Conservation (phyloP, 805 yeast species). For the Saccharomycopsis sp. region DNA sequence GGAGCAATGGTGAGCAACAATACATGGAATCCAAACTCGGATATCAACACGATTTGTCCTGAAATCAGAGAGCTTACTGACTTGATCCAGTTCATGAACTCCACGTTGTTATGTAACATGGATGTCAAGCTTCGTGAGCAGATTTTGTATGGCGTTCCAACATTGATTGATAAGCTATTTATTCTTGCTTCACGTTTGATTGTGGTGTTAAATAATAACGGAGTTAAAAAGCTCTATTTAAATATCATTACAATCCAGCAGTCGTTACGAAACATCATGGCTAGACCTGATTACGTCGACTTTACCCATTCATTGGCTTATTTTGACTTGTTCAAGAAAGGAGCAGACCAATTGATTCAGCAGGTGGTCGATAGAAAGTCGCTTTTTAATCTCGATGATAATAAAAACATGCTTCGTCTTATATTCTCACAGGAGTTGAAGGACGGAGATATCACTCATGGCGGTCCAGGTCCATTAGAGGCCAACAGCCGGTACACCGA, state of each 20-base stretch:
- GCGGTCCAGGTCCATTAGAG: neutral
- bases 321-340: slow-evolving; percentile 47
- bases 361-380: slow-evolving; percentile 30
- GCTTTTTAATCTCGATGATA: slow-evolving; percentile 39
- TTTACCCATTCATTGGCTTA: slow-evolving; percentile 48
- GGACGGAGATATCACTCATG: neutral
- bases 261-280: slow-evolving; percentile 52
- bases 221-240: slow-evolving; percentile 50
- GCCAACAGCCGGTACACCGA: neutral
- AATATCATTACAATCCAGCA: slow-evolving; percentile 66
- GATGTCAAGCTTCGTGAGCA: slow-evolving; percentile 26
- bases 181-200: slow-evolving; percentile 48
- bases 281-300: slow-evolving; percentile 45
- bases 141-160: slow-evolving; percentile 43
- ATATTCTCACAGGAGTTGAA: slow-evolving; percentile 37
- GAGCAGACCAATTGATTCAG: slow-evolving; percentile 42
- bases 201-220: slow-evolving; percentile 46
- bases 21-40: slow-evolving; percentile 44
- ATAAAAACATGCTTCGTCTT: slow-evolving; percentile 45
- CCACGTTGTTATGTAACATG: slow-evolving; percentile 32
- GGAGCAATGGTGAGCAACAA: slow-evolving; percentile 42
- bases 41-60: slow-evolving; percentile 55
- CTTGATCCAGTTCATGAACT: slow-evolving; percentile 41
- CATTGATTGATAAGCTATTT: slow-evolving; percentile 44
- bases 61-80: slow-evolving; percentile 46